Percentiles rank a stretch among this genome's conserved stretches.
These are phyloP conservation scores for Myxozyma nipponensis DNA, from an alignment of 805 yeast species.

Conservation along the genomic window DNA sequence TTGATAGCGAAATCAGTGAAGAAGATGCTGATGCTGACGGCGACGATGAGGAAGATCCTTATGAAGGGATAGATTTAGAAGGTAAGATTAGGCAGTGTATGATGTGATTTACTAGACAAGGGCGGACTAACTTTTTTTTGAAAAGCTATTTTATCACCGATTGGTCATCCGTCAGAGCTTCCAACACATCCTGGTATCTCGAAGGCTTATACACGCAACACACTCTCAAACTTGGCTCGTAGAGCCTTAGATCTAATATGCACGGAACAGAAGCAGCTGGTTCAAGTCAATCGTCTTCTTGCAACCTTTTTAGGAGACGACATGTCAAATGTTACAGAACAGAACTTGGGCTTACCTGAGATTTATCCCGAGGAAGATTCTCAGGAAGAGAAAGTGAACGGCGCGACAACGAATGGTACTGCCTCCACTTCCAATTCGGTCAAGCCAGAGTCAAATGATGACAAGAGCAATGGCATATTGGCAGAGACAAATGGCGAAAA, in stretches of 20 bases:
- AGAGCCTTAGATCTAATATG: slow-evolving; percentile 77
- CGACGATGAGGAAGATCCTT: slow-evolving; percentile 43
- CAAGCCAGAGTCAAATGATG: slow-evolving; percentile 11
- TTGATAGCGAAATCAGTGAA: slow-evolving; percentile 23
- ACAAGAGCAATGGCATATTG: slow-evolving; percentile 16
- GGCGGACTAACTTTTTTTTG: slow-evolving; percentile 15
- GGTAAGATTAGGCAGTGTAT: slow-evolving; percentile 21
- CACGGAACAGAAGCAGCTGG: slow-evolving; percentile 74
- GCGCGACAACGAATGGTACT: background rate
- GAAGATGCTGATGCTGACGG: slow-evolving; percentile 34
- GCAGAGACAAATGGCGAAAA: background rate
- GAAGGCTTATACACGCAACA: slow-evolving; percentile 56
- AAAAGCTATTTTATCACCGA: slow-evolving; percentile 62
- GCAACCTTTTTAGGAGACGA: slow-evolving; percentile 85
- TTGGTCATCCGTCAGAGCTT: slow-evolving; percentile 75
- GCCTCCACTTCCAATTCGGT: background rate
- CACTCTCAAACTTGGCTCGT: slow-evolving; percentile 58
- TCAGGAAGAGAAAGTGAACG: slow-evolving; percentile 1
- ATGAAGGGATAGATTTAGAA: slow-evolving; percentile 50
- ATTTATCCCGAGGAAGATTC: slow-evolving; percentile 50
- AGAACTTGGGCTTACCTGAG: slow-evolving; percentile 58
- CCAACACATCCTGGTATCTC: slow-evolving; percentile 65
- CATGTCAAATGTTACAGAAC: slow-evolving; percentile 61
- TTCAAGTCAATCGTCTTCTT: slow-evolving; percentile 64
- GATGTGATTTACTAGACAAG: background rate